Evolutionary conservation across 768 basidiomycete species (phyloP).

Genomic region (Tylopilus subfusipes): DNA sequence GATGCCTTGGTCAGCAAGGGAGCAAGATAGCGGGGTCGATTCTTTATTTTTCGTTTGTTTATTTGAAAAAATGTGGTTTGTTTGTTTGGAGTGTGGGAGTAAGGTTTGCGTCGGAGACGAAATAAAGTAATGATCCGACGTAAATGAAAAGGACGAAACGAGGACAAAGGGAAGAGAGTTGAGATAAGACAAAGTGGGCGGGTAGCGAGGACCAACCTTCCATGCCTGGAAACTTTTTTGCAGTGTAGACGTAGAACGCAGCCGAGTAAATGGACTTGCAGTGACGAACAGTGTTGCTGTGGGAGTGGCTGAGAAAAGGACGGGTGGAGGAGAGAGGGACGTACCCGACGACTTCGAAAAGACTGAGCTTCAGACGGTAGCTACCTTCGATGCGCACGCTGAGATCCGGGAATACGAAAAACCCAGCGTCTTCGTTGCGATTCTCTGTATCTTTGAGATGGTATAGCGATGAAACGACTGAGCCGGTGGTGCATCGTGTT

Average conservation of each 20-base stretch:
- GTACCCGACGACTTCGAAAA: constrained; percentile 92
- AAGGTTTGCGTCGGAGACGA: constrained; percentile 5
- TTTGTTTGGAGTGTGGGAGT: constrained; percentile 2
- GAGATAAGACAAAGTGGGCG: constrained; percentile 21
- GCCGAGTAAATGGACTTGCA: constrained; percentile 88
- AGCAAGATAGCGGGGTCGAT: constrained; percentile 84
- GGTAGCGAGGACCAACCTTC: constrained; percentile 54
- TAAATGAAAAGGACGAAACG: constrained; percentile 13
- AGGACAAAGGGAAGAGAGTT: constrained; percentile 9
- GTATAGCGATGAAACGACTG: constrained; percentile 85
- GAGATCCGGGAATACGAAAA: constrained; percentile 96
- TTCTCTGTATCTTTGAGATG: constrained; percentile 79
- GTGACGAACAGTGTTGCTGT: constrained; percentile 79
- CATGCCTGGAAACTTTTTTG: constrained; percentile 97
- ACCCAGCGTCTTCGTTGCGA: constrained; percentile 70
- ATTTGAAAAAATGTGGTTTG: background rate
- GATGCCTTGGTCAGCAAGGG: constrained; percentile 92
- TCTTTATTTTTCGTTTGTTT: constrained; percentile 41
- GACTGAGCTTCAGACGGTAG: constrained; percentile 63
- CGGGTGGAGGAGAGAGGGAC: constrained; percentile 28
- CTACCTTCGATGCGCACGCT: constrained; percentile 90
- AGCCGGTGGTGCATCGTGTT: constrained; percentile 88
- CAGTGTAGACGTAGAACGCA: constrained; percentile 91
- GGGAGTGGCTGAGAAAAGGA: constrained; percentile 3
- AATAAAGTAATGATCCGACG: constrained; percentile 19